phyloP scores from a whole-genome alignment of 352 stramenopile species.

The Pythium angustatum region DNA sequence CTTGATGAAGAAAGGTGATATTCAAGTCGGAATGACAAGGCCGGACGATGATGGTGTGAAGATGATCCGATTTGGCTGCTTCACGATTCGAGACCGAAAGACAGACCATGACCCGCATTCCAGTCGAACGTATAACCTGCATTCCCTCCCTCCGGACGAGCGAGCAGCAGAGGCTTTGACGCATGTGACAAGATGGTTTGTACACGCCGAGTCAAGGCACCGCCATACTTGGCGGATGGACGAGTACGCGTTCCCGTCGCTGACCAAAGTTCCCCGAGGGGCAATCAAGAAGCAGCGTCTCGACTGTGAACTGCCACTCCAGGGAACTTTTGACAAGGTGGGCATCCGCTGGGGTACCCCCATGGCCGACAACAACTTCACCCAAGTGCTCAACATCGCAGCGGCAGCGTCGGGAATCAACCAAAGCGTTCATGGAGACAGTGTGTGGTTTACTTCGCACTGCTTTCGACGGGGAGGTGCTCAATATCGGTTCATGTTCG shows the following conservation, averaged over 20 bases:
- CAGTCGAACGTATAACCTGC: background rate
- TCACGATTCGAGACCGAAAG: slow-evolving; percentile 17
- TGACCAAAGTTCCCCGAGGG: background rate
- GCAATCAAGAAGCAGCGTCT: background rate
- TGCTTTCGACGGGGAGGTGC: slow-evolving; percentile 11
- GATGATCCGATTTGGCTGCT: slow-evolving; percentile 1
- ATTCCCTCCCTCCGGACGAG: background rate
- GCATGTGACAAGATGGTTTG: background rate
- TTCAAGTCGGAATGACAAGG: slow-evolving; percentile 2
- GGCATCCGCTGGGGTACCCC: background rate
- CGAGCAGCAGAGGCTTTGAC: background rate
- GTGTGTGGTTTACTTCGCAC: slow-evolving; percentile 8
- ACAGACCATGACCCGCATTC: slow-evolving; percentile 3
- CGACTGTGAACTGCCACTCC: background rate
- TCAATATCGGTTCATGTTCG: slow-evolving; percentile 33
- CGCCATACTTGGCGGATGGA: background rate
- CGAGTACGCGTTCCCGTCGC: background rate
- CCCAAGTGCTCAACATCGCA: slow-evolving; percentile 7
- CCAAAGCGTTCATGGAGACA: background rate
- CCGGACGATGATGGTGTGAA: background rate
- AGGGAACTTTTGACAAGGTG: background rate
- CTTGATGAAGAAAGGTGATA: slow-evolving; percentile 20
- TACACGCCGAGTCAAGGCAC: background rate
- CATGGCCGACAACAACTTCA: slow-evolving; percentile 17
- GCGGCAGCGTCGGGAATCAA: background rate